Evolutionary conservation across 2,329 filamentous ascomycete species (phyloP), one percentile per base, ranked within the genome.

Genomic region (Clarireedia hainanense): DNA sequence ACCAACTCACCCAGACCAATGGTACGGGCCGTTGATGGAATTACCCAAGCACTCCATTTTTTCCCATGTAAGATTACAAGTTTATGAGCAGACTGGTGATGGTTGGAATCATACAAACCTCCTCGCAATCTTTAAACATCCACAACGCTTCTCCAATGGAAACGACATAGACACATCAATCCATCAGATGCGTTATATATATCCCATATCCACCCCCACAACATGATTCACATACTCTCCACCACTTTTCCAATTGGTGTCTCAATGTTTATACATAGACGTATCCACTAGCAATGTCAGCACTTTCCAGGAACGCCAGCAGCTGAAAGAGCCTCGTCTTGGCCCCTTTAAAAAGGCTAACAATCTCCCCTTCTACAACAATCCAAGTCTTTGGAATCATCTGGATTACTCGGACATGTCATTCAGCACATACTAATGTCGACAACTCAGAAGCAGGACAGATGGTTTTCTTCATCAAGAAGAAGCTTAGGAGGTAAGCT

Each of bases 261-360:
- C 30, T 34, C 12, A 34, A 34, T 34, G 30, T 34, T 34, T 34
- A 34, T 34, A 34, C 30, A 34, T 34, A 34, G 30, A 34, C 10
- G 46, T 50, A 50, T 17, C 49, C 49, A 51, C 49, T 51, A 50
- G 52, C 10, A 36, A 23, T 37, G 36, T 50, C 53, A 55, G 36
- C 53, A 46, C 20, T 47, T 27, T 6, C 12, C 23, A 46, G n/a
- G 23, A 14, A 10, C 42, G 12, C 17, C 17, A 39, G n/a, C 9
- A 50, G 47, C 47, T 50, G 47, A 50, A 50, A 39, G 47, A 53
- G 52, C 52, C 52, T 54, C 43, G 45, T 42, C 36, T 54, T 48
- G 36, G 45, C 45, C 17, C 43, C 27, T 40, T 42, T 42, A 42
- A 42, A 42, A 42, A 34, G 30, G 12, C 12, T 34, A 34, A 14